Base-by-base conservation (phyloP, 2,329 filamentous ascomycete genomes). In the Trichoderma sp. region DNA sequence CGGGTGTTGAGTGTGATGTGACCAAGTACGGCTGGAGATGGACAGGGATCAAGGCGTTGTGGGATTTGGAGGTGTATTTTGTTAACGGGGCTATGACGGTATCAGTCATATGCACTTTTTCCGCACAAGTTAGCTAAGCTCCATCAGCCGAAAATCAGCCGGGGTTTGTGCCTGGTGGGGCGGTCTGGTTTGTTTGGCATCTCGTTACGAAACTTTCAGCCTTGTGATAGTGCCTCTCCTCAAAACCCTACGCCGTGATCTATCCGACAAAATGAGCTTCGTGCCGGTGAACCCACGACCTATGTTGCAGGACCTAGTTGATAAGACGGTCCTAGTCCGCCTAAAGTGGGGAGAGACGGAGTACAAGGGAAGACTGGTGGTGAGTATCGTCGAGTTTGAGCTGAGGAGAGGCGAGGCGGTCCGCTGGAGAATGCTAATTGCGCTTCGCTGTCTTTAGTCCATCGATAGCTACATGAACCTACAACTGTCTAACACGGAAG, bases 381-480 rank as follows among this genome's bases (percentile, higher is more conserved):
- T 69, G 57, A 63, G 67, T 63, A 35, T 15, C 32, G 37, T 8
- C 52, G 39, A 45, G 39, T 42, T 39, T n/a, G n/a, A n/a, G n/a
- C n/a, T n/a, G n/a, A n/a, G n/a, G n/a, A n/a, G n/a, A n/a, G n/a
- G n/a, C 39, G 39, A 45, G 39, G 39, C n/a, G 39, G 39, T 45
- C 22, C 35, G 17, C 17, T 7, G 60, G 35, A 48, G 25, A 7
- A 66, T 59, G 48, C 67, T 68, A 60, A 65, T 22, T 45, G 34
- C 32, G 42, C 39, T 10, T 37, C 35, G 22, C 27, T 64, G 19
- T 27, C 25, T 10, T 32, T 58, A 69, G 77, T 94, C 91, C 75
- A 92, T 97, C 77, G 95, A 99, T 83, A 93, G 92, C 77, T 99
- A 99, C 84, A 98, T 99, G 94, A 99, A 99, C 84, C 89, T 99